phyloP scores from a whole-genome alignment of 2,329 filamentous ascomycete genomes.

The Talaromyces sp. region DNA sequence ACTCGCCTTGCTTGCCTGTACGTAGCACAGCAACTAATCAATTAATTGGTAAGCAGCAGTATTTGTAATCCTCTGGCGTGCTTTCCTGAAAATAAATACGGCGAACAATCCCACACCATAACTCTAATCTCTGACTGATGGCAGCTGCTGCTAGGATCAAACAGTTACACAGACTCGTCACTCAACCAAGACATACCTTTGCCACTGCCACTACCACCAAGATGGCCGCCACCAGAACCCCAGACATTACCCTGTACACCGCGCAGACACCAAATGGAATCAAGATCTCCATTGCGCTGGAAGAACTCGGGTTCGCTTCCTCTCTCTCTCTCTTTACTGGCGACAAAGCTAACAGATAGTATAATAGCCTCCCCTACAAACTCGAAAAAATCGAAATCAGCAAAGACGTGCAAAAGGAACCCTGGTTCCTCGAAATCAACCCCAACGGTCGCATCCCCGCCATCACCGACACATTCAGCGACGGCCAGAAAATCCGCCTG shows the following conservation, averaged over 20 bases:
- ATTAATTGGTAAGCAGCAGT: background rate
- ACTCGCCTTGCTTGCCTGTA: too few species aligned
- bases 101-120: background rate
- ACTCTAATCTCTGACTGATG: background rate
- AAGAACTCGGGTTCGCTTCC: conserved; percentile 62
- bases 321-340: background rate
- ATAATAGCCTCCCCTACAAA: conserved; percentile 64
- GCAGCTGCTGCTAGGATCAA: background rate
- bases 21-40: background rate
- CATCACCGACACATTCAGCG: conserved; percentile 69
- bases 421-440: conserved; percentile 85
- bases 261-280: conserved; percentile 81
- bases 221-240: conserved; percentile 24
- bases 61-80: background rate
- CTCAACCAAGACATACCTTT: background rate
- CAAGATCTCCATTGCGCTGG: conserved; percentile 80
- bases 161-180: background rate
- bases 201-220: conserved; percentile 4
- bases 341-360: background rate
- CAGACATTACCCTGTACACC: conserved; percentile 77
- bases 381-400: conserved; percentile 64
- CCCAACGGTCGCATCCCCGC: conserved; percentile 90
- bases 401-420: conserved; percentile 75
- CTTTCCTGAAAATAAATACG: background rate
- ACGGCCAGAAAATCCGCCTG: conserved; percentile 67